Evolutionary conservation across 108 stramenopile species (phyloP), one percentile per base, ranked within the genome.

Genomic region (Cyclotella baltica): DNA sequence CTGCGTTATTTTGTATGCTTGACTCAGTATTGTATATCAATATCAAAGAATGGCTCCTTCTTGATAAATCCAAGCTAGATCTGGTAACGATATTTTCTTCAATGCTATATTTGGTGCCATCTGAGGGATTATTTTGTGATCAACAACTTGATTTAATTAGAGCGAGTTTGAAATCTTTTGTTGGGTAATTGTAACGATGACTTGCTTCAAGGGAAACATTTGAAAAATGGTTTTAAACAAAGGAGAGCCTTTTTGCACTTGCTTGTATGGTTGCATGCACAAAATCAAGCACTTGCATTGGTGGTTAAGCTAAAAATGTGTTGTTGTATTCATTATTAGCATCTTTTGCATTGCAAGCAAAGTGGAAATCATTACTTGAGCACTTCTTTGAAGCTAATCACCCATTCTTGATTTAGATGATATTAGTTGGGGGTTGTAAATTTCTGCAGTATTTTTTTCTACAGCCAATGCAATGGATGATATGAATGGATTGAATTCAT

Each of bases 271-370:
- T 38, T n/a, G 47, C 51, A 64, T 52, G 18, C 8, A 51, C 63
- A 19, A 37, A 51, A 43, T 28, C 40, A 10, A 6, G 34, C 46
- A 61, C 38, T 53, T 53, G 25, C 50, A 37, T 63, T 6, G 40
- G 37, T 9, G 36, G 34, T 63, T 48, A 62, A 9, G 62, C n/a
- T n/a, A 6, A 19, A 52, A 64, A 59, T 43, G 50, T 30, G 52
- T 63, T 20, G 16, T 59, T 34, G 62, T 40, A 53, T 63, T 74
- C 34, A 40, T 64, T 13, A 53, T 13, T 51, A 74, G 28, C 73
- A 64, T 74, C 25, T 74, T 63, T 53, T 33, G 59, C 4, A 74
- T 30, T 53, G 73, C 73, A 62, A 74, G 73, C 50, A 74, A 64
- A 10, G 62, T 64, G 25, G 73, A 74, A 33, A 74, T 34, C 19